Base-by-base conservation (phyloP, 805 yeast species). In the Scheffersomyces coipomensis region DNA sequence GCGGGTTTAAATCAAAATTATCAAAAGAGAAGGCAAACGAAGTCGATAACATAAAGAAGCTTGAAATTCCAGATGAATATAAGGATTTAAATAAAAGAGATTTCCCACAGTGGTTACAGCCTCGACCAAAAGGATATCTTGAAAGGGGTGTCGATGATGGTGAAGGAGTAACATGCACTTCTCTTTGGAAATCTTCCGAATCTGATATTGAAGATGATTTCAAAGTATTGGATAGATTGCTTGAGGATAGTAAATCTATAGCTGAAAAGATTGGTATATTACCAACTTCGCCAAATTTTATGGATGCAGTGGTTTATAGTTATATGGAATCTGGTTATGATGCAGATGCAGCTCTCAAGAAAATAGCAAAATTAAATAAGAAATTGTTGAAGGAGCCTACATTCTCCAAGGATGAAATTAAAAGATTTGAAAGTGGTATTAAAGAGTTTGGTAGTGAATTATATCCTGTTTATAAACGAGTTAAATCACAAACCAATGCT, bases 111-210 rank as follows among this genome's bases (percentile, higher is more conserved):
- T 88, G 95, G 95, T 62, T 87, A 22, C 90, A 84, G 54, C 85
- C 83, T 3, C 66, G 83, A 43, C 96, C 96, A 0, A 69, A 72
- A 36, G 96, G 96, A 0, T 88, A 87, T 57, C 65, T 86, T 5
- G 95, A 88, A 52, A 73, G 98, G 51, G 97, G 97, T 1, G 80
- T 77, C 3, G 85, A 82, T 51, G 79, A 75, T 16, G 73, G 73
- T 1, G 60, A 52, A 16, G 73, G 66, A 0, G 55, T 67, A n/a
- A 80, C 88, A 0, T 67, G 73, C 17, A 75, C 81, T 0, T 60
- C 88, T 5, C 60, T 83, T 51, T 93, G 97, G 95, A 75, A 72
- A 48, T 64, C 69, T 23, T 71, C 73, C 0, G 55, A 55, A 5
- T 47, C 43, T 1, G 73, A 66, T 35, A 31, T 44, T 12, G 38